Evolutionary conservation across 148 eudicot species (phyloP).

Genomic region (Camellia lanceoleosa): DNA sequence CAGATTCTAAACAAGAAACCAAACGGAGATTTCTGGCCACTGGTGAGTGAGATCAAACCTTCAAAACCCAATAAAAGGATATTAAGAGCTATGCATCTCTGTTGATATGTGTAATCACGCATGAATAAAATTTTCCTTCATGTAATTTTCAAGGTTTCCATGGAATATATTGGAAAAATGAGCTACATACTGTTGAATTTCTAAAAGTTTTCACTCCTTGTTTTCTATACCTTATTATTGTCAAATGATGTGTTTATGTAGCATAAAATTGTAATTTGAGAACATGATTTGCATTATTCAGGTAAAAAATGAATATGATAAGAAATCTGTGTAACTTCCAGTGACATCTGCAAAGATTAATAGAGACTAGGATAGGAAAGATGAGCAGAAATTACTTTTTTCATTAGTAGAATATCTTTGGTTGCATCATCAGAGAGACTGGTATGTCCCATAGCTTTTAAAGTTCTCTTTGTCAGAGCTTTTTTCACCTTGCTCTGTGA

Average conservation of each 20-base stretch:
- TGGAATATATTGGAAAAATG: too few relatives aligned
- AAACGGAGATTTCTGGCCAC: neutral
- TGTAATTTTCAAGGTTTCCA: too few relatives aligned
- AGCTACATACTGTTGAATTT: neutral
- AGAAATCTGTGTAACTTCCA: neutral
- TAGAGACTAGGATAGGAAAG: neutral
- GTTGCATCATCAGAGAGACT: constrained; percentile 50
- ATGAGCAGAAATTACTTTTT: constrained; percentile 47
- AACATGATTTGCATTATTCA: neutral
- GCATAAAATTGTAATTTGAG: neutral
- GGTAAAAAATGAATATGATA: neutral
- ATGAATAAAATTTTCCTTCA: too few relatives aligned
- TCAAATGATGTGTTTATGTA: neutral
- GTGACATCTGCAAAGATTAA: neutral
- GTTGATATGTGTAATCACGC: too few relatives aligned
- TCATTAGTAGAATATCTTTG: constrained; percentile 77
- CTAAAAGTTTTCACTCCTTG: neutral
- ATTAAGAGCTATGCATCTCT: too few relatives aligned
- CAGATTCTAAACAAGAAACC: too few relatives aligned
- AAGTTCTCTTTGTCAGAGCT: constrained; percentile 42
- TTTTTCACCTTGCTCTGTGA: constrained; percentile 41
- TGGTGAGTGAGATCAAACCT: neutral
- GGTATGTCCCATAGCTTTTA: constrained; percentile 69
- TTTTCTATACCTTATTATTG: neutral
- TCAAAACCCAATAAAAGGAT: neutral